Percentiles rank a stretch among this genome's conserved stretches.
Evolutionary conservation across 2,329 filamentous ascomycete genomes (phyloP).

Genomic region (Geosmithia putterillii): DNA sequence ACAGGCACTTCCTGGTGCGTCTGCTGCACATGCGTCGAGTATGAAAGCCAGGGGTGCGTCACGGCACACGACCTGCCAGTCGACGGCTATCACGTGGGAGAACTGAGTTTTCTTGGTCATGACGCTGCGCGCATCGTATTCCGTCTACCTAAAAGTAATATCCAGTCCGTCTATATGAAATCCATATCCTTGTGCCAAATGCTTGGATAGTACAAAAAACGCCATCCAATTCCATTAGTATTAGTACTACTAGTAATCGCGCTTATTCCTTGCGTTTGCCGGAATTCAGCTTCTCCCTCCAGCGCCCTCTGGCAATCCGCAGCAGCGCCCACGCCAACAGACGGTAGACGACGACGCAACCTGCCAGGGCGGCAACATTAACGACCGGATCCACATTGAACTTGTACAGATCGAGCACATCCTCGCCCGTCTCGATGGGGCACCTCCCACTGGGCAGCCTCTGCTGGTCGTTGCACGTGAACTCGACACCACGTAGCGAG

Average conservation of each 20-base stretch:
- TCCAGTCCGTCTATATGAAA: too few relatives aligned
- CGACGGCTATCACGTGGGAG: too few relatives aligned
- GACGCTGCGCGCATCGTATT: too few relatives aligned
- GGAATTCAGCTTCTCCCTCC: slow-evolving; percentile 22
- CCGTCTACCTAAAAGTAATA: too few relatives aligned
- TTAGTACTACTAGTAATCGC: neutral
- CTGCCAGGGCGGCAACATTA: slow-evolving; percentile 51
- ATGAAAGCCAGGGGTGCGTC: too few relatives aligned
- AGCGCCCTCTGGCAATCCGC: slow-evolving; percentile 39
- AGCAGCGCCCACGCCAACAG: slow-evolving; percentile 48
- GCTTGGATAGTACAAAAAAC: neutral
- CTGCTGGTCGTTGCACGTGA: slow-evolving; percentile 52
- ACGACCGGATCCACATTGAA: slow-evolving; percentile 48
- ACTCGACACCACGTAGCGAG: slow-evolving; percentile 45
- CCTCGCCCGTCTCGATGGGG: slow-evolving; percentile 50
- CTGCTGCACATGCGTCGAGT: too few relatives aligned
- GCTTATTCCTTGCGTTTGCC: neutral
- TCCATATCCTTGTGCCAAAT: too few relatives aligned
- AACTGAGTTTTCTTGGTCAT: too few relatives aligned
- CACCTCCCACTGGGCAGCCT: slow-evolving; percentile 47
- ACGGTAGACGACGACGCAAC: slow-evolving; percentile 53
- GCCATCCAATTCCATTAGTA: neutral
- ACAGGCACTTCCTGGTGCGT: too few relatives aligned
- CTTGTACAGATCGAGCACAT: slow-evolving; percentile 56
- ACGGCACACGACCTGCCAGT: too few relatives aligned